phyloP scores from a whole-genome alignment of 176 grass and related monocot species.

The Poa annua region DNA sequence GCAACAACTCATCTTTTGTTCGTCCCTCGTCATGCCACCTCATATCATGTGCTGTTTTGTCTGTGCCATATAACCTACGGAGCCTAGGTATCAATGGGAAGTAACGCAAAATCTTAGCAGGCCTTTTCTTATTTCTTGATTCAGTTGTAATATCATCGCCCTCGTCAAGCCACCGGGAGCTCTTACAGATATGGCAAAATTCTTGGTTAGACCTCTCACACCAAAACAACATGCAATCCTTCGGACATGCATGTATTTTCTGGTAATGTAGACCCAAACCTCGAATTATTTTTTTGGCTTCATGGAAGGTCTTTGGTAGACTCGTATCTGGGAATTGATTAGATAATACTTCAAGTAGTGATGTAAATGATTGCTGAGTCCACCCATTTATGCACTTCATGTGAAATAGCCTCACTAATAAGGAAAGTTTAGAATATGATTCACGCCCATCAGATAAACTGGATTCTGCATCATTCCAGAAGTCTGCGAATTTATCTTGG shows the following conservation, averaged over 20 bases:
- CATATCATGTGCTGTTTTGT: conserved; percentile 26
- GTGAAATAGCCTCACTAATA: conserved; percentile 26
- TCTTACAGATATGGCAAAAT: no score
- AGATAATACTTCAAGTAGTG: neutral
- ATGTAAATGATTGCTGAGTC: conserved; percentile 33
- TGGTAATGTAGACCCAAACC: conserved; percentile 1
- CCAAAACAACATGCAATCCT: conserved; percentile 36
- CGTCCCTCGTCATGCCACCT: conserved; percentile 29
- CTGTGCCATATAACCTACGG: conserved; percentile 33
- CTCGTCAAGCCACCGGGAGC: no score
- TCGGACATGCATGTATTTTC: conserved; percentile 49
- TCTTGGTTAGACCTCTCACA: neutral
- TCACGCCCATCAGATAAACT: neutral
- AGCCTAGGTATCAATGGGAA: conserved; percentile 45
- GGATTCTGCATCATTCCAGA: conserved; percentile 21
- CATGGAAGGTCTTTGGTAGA: conserved; percentile 30
- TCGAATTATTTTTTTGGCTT: conserved; percentile 40
- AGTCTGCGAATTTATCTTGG: neutral
- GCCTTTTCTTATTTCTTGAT: no score
- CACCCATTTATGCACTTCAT: conserved; percentile 33
- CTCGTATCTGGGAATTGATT: neutral
- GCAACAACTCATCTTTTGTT: conserved; percentile 16
- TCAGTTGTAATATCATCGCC: no score
- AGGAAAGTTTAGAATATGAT: conserved; percentile 23
- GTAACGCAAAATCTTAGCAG: no score